Evolutionary conservation across 2,329 filamentous ascomycete genomes (phyloP), one percentile per base, ranked within the genome.

Genomic region (Colletotrichum falcatum): DNA sequence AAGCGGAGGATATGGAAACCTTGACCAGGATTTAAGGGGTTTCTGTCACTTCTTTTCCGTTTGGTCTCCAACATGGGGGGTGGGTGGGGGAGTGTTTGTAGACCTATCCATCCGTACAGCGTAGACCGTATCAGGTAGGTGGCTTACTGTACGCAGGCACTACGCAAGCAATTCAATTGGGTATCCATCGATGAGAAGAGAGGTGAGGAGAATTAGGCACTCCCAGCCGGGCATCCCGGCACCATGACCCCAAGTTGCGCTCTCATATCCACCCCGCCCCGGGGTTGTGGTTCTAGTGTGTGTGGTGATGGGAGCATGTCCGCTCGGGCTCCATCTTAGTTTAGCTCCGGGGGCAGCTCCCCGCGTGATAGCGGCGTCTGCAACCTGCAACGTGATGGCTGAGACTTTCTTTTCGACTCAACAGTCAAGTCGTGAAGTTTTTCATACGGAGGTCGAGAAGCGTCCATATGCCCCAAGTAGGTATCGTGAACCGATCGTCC

Each of bases 291-390:
- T 61, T 44, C 39, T 64, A 51, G 49, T 20, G 26, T 49, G 26
- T 44, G 44, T 44, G 30, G 48, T 62, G 60, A 35, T 56, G 33
- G 63, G 35, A 66, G 66, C 30, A 51, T 20, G 55, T 54, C 63
- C 51, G 67, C 48, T 62, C 46, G 44, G 26, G 63, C 65, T 67
- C 64, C 37, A 67, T 37, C 51, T 53, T 53, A 70, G 58, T 37
- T 58, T 63, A 53, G n/a, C n/a, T n/a, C n/a, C n/a, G n/a, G 67
- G 64, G 58, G 37, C 35, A 67, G 51, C 58, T 70, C 63, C 67
- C 64, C 64, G 64, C 58, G 64, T 44, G 64, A 42, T 26, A 54
- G 56, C 42, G 59, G 59, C 44, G 30, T 30, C 42, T 62, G 60
- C 30, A 30, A 62, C 33, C 30, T 61, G 44, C 59, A 49, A 61